Evolutionary conservation across 2,329 filamentous ascomycete species (phyloP).

Genomic region (Sordariomycetes sp.): DNA sequence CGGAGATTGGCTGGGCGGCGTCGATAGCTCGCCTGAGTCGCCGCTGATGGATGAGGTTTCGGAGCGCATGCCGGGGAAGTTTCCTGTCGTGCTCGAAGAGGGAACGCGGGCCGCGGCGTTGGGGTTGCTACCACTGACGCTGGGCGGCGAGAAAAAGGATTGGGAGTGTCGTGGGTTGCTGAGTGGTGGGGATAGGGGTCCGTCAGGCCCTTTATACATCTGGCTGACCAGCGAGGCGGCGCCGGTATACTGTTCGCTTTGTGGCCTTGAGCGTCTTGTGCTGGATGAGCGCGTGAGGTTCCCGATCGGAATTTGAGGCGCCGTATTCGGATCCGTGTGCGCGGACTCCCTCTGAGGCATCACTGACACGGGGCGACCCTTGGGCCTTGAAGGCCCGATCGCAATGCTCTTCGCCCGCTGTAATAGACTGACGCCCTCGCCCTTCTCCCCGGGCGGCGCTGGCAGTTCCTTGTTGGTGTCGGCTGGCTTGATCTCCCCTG

Average conservation of each 20-base stretch:
- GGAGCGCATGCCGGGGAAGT: constrained; percentile 65
- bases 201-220: constrained; percentile 74
- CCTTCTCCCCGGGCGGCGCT: constrained; percentile 42
- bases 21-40: constrained; percentile 50
- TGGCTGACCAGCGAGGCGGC: constrained; percentile 73
- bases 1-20: constrained; percentile 42
- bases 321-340: constrained; percentile 60
- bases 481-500: constrained; percentile 38
- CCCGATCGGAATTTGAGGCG: constrained; percentile 66
- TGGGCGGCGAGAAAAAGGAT: constrained; percentile 51
- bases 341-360: constrained; percentile 35
- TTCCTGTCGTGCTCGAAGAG: constrained; percentile 43
- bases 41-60: constrained; percentile 57
- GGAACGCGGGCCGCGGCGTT: constrained; percentile 41
- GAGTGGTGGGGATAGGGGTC: constrained; percentile 50
- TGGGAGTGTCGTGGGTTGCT: constrained; percentile 50
- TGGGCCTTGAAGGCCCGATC: constrained; percentile 34
- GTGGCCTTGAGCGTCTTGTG: constrained; percentile 45
- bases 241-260: constrained; percentile 53
- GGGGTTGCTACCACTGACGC: constrained; percentile 37
- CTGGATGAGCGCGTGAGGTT: constrained; percentile 44
- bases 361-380: constrained; percentile 47
- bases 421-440: constrained; percentile 34
- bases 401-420: constrained; percentile 55
- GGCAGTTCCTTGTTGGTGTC: constrained; percentile 80